phyloP scores from a whole-genome alignment of 805 yeast genomes.

The Schwanniomyces polymorphus region DNA sequence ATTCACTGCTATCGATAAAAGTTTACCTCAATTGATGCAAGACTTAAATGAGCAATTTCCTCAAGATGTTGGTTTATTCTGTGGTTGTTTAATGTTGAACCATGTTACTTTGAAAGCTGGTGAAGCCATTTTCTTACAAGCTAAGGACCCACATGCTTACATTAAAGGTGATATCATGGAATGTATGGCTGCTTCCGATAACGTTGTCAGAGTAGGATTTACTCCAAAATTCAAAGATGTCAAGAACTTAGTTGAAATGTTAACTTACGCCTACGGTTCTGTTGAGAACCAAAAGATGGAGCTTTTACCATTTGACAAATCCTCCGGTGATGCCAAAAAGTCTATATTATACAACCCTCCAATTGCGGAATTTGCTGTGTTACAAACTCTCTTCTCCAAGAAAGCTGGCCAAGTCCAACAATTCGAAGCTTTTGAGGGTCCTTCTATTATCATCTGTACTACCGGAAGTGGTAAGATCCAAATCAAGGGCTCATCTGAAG shows the following conservation, averaged over 20 bases:
- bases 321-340: conserved; percentile 61
- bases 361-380: conserved; percentile 92
- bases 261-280: conserved; percentile 85
- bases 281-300: conserved; percentile 94
- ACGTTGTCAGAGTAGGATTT: conserved; percentile 97
- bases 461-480: conserved; percentile 69
- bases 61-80: conserved; percentile 89
- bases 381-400: conserved; percentile 66
- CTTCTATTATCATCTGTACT: conserved; percentile 82
- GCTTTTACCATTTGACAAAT: conserved; percentile 54
- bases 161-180: conserved; percentile 96
- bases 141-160: conserved; percentile 98
- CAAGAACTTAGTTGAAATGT: conserved; percentile 80
- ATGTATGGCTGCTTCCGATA: conserved; percentile 99
- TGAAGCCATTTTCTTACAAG: conserved; percentile 94
- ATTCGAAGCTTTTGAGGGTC: conserved; percentile 72
- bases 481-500: conserved; percentile 39
- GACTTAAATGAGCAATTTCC: conserved; percentile 89
- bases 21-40: conserved; percentile 69
- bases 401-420: conserved; percentile 50
- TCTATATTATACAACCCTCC: conserved; percentile 88
- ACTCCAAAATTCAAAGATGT: conserved; percentile 99
- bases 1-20: conserved; percentile 48
- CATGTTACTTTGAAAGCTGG: conserved; percentile 82
- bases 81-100: conserved; percentile 91